A percentile compares a stretch with the other conserved stretches of the same genome.
phyloP scores from a whole-genome alignment of 768 basidiomycete species.

The Cyclocybe aegerita region DNA sequence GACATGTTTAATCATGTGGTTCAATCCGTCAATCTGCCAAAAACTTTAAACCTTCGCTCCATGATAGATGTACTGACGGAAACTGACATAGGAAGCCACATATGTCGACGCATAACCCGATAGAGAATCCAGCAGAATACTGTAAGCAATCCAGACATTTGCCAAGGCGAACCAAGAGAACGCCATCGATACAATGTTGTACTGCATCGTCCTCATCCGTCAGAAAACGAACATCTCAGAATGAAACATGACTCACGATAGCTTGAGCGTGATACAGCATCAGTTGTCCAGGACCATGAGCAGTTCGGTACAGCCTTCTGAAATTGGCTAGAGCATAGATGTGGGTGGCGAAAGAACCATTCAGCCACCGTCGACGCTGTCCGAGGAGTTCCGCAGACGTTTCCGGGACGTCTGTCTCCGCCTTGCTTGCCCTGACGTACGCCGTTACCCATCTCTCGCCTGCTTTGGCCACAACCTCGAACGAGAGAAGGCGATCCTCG shows the following conservation, averaged over 20 bases:
- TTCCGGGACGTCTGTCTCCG: constrained; percentile 96
- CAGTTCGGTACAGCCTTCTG: constrained; percentile 81
- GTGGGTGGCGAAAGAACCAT: constrained; percentile 93
- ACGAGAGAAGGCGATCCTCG: constrained; percentile 96
- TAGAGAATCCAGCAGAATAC: constrained; percentile 88
- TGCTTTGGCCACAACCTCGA: constrained; percentile 92
- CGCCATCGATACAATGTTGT: constrained; percentile 79
- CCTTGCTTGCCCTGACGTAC: constrained; percentile 91
- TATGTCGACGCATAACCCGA: constrained; percentile 41
- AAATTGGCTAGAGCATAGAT: constrained; percentile 94
- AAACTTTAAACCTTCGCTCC: constrained; percentile 46
- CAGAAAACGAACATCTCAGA: background rate
- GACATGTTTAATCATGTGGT: too few relatives aligned
- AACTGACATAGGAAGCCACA: constrained; percentile 65
- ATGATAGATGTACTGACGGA: constrained; percentile 49
- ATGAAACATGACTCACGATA: constrained; percentile 50
- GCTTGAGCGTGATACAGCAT: constrained; percentile 96
- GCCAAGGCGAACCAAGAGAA: constrained; percentile 95
- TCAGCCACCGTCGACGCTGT: constrained; percentile 95
- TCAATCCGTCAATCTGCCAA: too few relatives aligned
- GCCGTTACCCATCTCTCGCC: constrained; percentile 86
- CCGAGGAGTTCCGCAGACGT: constrained; percentile 87
- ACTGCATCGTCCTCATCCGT: constrained; percentile 39
- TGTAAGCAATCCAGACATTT: constrained; percentile 92
- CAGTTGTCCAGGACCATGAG: constrained; percentile 89